These are phyloP conservation scores for Mortierella sp. DNA, from an alignment of 371 early-diverging fungal species.

Conservation along the genomic window DNA sequence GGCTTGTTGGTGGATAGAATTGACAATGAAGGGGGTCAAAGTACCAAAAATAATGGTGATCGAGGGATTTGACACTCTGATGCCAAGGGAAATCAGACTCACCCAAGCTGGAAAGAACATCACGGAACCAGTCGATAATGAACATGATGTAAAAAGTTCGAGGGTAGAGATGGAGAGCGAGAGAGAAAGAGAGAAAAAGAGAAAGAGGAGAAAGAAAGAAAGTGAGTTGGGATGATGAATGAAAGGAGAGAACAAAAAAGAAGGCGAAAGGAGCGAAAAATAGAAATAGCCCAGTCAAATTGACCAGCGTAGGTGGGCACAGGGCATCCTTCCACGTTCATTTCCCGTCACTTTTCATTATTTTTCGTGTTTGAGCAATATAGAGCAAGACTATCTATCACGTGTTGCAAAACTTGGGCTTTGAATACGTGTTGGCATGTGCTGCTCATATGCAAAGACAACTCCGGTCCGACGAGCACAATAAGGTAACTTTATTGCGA, in stretches of 20 bases:
- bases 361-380: background rate
- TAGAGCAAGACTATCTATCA: background rate
- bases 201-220: background rate
- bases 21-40: background rate
- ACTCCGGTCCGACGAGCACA: background rate
- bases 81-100: conserved; percentile 38
- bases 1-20: background rate
- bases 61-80: background rate
- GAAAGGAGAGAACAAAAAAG: conserved; percentile 5
- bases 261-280: background rate
- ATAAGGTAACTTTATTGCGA: background rate
- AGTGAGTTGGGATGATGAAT: background rate
- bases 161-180: background rate
- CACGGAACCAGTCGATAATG: conserved; percentile 95
- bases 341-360: background rate
- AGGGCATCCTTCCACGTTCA: background rate
- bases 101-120: conserved; percentile 88
- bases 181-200: background rate
- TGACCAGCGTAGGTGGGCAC: background rate
- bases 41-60: background rate
- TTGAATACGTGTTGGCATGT: conserved; percentile 1
- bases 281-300: background rate
- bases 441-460: conserved; percentile 1
- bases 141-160: conserved; percentile 72
- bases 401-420: background rate